Evolutionary conservation across 1,139 yeast genomes (phyloP).

Genomic region (Casaregolazyma lundiana): DNA sequence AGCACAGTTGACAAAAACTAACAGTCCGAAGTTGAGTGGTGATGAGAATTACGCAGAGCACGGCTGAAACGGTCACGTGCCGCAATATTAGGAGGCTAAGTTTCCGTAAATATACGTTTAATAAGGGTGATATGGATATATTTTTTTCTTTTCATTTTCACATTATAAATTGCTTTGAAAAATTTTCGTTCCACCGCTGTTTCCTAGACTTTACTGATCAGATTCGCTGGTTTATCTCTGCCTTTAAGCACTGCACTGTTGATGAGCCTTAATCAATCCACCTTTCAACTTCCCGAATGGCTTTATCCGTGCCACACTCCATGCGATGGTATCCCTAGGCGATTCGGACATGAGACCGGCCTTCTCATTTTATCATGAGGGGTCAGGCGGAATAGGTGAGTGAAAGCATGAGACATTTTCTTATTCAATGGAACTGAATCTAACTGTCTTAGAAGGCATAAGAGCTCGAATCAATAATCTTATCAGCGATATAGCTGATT

Average conservation of each 20-base stretch:
- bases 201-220: too few relatives aligned
- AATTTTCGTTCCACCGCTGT: too few relatives aligned
- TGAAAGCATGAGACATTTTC: not conserved
- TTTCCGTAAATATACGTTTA: too few relatives aligned
- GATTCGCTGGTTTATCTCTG: too few relatives aligned
- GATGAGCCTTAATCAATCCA: not conserved
- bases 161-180: too few relatives aligned
- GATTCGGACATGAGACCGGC: slow-evolving; percentile 10
- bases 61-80: not conserved
- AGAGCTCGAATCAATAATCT: not conserved
- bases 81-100: too few relatives aligned
- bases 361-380: slow-evolving; percentile 9
- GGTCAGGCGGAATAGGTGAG: slow-evolving; percentile 1
- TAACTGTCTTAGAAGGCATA: slow-evolving; percentile 1
- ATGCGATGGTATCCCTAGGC: slow-evolving; percentile 3
- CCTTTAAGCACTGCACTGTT: not conserved
- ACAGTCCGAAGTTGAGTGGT: slow-evolving; percentile 13
- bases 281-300: not conserved
- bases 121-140: too few relatives aligned
- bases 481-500: slow-evolving; percentile 15
- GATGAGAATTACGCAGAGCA: slow-evolving; percentile 2
- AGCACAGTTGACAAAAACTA: slow-evolving; percentile 11
- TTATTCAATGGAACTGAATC: not conserved
- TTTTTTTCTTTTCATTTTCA: too few relatives aligned
- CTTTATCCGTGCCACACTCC: not conserved